Evolutionary conservation across 495 filamentous ascomycete genomes (phyloP).

Genomic region (Hypoxylon intermedium): DNA sequence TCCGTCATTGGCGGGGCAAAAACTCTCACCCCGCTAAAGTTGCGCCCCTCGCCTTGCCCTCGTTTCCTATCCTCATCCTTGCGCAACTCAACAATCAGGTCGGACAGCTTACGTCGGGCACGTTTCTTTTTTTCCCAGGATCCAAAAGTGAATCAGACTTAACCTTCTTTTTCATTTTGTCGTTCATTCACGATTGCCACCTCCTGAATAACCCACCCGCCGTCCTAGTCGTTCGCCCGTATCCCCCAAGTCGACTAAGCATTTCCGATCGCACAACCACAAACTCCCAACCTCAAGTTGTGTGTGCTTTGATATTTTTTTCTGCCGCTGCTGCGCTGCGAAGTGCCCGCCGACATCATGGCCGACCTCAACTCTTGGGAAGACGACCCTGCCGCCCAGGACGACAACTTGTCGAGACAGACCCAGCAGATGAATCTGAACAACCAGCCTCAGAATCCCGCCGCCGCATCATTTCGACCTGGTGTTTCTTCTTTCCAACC

Average conservation of each 20-base stretch:
- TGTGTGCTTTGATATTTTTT: neutral
- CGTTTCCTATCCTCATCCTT: neutral
- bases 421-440: constrained; percentile 78
- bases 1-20: constrained; percentile 41
- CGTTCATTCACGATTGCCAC: constrained; percentile 6
- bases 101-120: neutral
- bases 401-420: constrained; percentile 83
- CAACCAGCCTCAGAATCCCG: constrained; percentile 54
- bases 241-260: constrained; percentile 5
- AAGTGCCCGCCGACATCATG: constrained; percentile 61
- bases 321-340: neutral
- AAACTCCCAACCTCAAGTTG: constrained; percentile 1
- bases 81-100: constrained; percentile 17
- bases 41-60: neutral
- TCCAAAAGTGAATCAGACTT: neutral
- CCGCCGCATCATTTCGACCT: constrained; percentile 66
- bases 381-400: constrained; percentile 87
- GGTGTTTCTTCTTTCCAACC: constrained; percentile 84
- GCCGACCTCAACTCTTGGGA: constrained; percentile 93
- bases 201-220: neutral
- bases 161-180: constrained; percentile 5
- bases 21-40: constrained; percentile 27
- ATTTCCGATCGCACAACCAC: constrained; percentile 26
- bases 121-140: neutral
- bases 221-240: neutral